Percentiles rank a stretch among this genome's conserved stretches.
These are phyloP conservation scores for Zoysia japonica DNA, from an alignment of 176 grass and related monocot species.

Conservation along the genomic window DNA sequence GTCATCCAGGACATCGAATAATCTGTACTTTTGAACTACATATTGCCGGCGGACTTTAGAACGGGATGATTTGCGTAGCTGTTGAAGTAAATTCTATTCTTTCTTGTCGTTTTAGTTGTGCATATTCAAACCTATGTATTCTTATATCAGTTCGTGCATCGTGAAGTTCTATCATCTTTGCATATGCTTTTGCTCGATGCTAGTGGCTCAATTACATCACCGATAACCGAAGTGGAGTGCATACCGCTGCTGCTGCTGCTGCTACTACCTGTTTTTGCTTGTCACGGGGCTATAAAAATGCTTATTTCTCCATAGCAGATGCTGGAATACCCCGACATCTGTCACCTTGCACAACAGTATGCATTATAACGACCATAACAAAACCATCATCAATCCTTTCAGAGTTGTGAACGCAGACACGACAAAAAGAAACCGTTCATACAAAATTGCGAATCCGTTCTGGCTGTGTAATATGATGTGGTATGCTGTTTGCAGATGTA, in stretches of 20 bases:
- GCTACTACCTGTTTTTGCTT: not conserved
- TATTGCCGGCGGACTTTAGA: conserved; percentile 33
- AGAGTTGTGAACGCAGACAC: not conserved
- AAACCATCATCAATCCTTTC: no score
- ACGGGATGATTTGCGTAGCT: conserved; percentile 29
- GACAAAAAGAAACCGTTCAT: not conserved
- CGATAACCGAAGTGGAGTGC: not conserved
- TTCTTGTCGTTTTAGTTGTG: conserved; percentile 21
- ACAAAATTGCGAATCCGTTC: not conserved
- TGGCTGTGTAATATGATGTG: not conserved
- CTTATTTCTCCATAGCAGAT: no score
- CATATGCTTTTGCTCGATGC: not conserved
- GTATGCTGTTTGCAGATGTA: not conserved
- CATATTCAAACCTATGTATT: conserved; percentile 34
- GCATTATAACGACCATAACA: no score
- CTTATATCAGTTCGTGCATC: not conserved
- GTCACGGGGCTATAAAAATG: not conserved
- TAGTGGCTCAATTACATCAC: not conserved
- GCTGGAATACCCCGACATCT: no score
- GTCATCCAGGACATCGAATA: conserved; percentile 44
- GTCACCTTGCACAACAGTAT: no score
- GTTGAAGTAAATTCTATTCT: conserved; percentile 39
- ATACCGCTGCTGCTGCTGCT: no score
- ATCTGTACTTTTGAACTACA: conserved; percentile 46
- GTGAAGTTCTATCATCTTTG: not conserved